A percentile compares a stretch with the other conserved stretches of the same genome.
phyloP scores from a whole-genome alignment of 179 eudicot genomes.

The Actinidia chinensis region DNA sequence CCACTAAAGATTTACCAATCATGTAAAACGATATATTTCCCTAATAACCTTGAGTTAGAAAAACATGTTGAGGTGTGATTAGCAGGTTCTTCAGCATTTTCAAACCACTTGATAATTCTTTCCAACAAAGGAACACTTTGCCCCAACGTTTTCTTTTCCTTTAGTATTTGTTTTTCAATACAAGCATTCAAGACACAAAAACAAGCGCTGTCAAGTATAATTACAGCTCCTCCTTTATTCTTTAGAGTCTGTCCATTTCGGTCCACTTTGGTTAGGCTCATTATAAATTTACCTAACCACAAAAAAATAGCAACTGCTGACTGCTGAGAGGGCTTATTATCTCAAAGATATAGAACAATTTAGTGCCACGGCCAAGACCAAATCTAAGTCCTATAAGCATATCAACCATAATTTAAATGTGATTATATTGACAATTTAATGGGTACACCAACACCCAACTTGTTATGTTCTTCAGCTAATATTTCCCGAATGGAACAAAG shows the following conservation, averaged over 20 bases:
- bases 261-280: neutral
- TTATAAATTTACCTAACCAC: neutral
- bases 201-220: neutral
- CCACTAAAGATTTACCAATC: neutral
- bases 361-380: neutral
- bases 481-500: neutral
- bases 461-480: neutral
- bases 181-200: neutral
- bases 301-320: neutral
- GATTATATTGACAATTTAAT: neutral
- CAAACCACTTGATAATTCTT: neutral
- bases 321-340: neutral
- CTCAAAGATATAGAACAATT: neutral
- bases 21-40: neutral
- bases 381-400: neutral
- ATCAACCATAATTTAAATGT: neutral
- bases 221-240: neutral
- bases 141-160: neutral
- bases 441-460: neutral
- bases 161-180: neutral
- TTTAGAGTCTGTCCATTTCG: neutral
- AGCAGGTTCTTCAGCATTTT: neutral
- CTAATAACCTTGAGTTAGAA: too few relatives aligned
- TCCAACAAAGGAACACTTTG: neutral
- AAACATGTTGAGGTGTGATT: too few relatives aligned